Evolutionary conservation across 805 yeast genomes (phyloP).

Genomic region (Schwanniomyces vanrijiae): DNA sequence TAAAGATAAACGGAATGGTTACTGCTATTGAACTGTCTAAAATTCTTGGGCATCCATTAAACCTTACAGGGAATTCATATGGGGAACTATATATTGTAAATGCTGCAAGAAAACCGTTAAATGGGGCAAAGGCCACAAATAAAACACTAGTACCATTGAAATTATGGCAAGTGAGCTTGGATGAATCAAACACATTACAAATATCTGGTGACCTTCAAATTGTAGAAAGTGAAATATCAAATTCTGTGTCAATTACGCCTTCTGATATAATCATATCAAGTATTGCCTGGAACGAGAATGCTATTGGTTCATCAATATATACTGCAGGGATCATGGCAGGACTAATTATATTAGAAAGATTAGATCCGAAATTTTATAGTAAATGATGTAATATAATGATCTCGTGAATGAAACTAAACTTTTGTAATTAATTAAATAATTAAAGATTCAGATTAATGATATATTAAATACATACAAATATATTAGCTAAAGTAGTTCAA

Average conservation of each 20-base stretch:
- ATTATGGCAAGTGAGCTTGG: constrained; percentile 28
- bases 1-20: constrained; percentile 32
- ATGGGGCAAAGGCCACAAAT: constrained; percentile 33
- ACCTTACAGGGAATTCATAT: constrained; percentile 30
- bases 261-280: constrained; percentile 49
- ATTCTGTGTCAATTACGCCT: constrained; percentile 42
- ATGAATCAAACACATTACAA: constrained; percentile 11
- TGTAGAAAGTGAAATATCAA: constrained; percentile 27
- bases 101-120: constrained; percentile 36
- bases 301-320: constrained; percentile 44
- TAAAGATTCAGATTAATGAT: neutral
- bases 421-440: neutral
- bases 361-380: constrained; percentile 21
- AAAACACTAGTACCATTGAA: constrained; percentile 41
- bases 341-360: constrained; percentile 44
- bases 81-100: constrained; percentile 40
- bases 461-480: neutral
- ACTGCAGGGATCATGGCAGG: constrained; percentile 56
- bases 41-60: constrained; percentile 38
- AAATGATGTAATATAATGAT: neutral
- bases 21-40: constrained; percentile 29
- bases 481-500: neutral
- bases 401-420: neutral
- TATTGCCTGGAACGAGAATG: constrained; percentile 58
- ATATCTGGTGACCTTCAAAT: constrained; percentile 29